Base-by-base conservation (phyloP, 108 stramenopile genomes). In the Nitzschia sp. region DNA sequence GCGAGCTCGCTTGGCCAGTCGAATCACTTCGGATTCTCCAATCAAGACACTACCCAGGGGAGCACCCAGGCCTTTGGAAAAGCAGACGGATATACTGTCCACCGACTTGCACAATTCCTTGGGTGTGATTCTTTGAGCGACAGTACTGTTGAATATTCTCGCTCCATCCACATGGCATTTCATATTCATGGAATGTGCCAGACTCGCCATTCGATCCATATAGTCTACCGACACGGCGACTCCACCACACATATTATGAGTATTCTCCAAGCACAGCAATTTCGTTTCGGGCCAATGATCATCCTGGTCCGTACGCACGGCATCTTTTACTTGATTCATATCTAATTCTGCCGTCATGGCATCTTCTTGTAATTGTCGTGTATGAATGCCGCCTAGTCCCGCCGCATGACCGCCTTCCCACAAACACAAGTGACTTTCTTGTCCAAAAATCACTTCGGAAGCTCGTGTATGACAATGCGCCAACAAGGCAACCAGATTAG, bases 31-130 rank as follows among this genome's bases (percentile, higher is more conserved):
- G 0, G 21, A 47, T 1, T 84, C 71, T 9, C 97, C 98, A 13
- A 92, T 95, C 31, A 99, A 77, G 23, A 98, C 85, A 29, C 91
- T 90, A 0, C 98, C 98, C 45, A 95, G 79, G 0, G 98, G 98
- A 3, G 98, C 89, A 11, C 98, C 98, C 59, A 99, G 69, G 23
- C 97, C 98, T 80, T 99, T 99, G 49, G 95, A 96, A 47, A 98
- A 84, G 78, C 98, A 99, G 25, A 98, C 81, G 3, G 91, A 82
- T 35, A 98, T 87, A 62, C 92, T 88, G 77, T 98, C 97, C 9
- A 89, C 93, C 24, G 75, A 61, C 24, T 64, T 47, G 46, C 85
- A 86, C 51, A 97, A 54, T 25, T 67, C 71, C 53, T 80, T 66
- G 0, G 72, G 69, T 17, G 82, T 55, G 2, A 87, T 73, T 48